These are phyloP conservation scores for Penicillium sp. DNA, from an alignment of 2,329 filamentous ascomycete genomes.

Conservation along the genomic window DNA sequence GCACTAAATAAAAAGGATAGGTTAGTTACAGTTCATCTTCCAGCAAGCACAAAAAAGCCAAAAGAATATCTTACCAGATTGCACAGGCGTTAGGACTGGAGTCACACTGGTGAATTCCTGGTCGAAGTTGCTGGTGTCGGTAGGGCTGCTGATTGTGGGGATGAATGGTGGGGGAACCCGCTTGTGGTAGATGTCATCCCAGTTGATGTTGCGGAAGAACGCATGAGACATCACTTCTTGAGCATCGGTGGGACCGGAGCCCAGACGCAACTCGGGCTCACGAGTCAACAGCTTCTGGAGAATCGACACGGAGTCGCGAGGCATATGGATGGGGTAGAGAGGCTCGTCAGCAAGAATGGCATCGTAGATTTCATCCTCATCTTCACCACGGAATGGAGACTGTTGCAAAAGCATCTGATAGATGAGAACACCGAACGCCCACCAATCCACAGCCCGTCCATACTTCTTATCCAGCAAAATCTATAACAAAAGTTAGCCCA, in stretches of 20 bases:
- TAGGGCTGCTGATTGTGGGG: slow-evolving; percentile 83
- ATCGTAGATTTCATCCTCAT: slow-evolving; percentile 99
- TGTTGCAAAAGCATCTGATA: slow-evolving; percentile 99
- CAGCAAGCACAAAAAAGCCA: neutral
- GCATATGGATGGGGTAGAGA: slow-evolving; percentile 98
- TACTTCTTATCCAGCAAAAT: slow-evolving; percentile 99
- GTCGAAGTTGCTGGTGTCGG: slow-evolving; percentile 99
- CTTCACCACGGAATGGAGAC: slow-evolving; percentile 96
- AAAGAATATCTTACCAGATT: slow-evolving; percentile 71
- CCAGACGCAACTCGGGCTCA: slow-evolving; percentile 88
- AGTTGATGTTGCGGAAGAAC: slow-evolving; percentile 96
- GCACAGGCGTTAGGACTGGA: slow-evolving; percentile 91
- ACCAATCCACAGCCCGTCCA: slow-evolving; percentile 96
- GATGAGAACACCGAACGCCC: slow-evolving; percentile 97
- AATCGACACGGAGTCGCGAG: slow-evolving; percentile 93
- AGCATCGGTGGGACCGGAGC: slow-evolving; percentile 92
- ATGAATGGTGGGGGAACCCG: slow-evolving; percentile 83
- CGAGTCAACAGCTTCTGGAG: slow-evolving; percentile 94
- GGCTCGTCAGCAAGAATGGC: slow-evolving; percentile 97
- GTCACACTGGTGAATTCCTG: slow-evolving; percentile 98
- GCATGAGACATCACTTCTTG: slow-evolving; percentile 99
- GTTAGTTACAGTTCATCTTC: slow-evolving; percentile 12
- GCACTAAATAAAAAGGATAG: slow-evolving; percentile 55
- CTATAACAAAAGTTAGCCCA: slow-evolving; percentile 45
- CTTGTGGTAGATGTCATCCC: slow-evolving; percentile 99